Evolutionary conservation across 495 filamentous ascomycete genomes (phyloP), one percentile per base, ranked within the genome.

Genomic region (Daldinia decipiens): DNA sequence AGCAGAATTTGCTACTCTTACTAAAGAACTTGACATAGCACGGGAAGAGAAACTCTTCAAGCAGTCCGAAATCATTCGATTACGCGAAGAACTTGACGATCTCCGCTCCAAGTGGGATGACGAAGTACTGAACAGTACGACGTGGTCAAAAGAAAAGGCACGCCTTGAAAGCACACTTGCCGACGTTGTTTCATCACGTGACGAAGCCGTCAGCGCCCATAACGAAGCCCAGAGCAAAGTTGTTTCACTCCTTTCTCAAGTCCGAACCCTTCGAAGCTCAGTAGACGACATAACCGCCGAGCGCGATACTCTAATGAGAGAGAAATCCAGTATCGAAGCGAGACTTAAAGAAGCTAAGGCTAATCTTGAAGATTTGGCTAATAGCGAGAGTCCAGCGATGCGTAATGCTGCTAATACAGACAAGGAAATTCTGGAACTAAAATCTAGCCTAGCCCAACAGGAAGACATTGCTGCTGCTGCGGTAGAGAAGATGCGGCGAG

Each of bases 61-160:
- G 73, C 84, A 88, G 74, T 78, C 80, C 24, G 90, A 93, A 75
- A 91, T 88, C 67, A 82, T 89, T 11, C 87, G 92, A 29, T 85
- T 99, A 52, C 89, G 96, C 4, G 95, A 98, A 74, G 95, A 99
- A 77, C 87, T 98, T 15, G 95, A 99, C 70, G 93, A 97, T 69
- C 89, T 98, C 21, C 90, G 95, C 55, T 93, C 90, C 66, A 98
- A 98, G 78, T 99, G 96, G 96, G 96, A 99, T 76, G 92, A 99
- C 74, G 95, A 99, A 79, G 94, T 98, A 19, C 89, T 99, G 73
- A 99, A 99, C 76, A 95, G 92, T 79, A 96, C 93, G 0, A 95
- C 95, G 1, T 99, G 95, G 95, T 93, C 94, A 34, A 99, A 99
- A 82, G 95, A 99, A 82, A 99, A 99, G 81, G 84, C 92, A 4